phyloP scores from a whole-genome alignment of 2,329 filamentous ascomycete species.

The Endocalyx cinctus region DNA sequence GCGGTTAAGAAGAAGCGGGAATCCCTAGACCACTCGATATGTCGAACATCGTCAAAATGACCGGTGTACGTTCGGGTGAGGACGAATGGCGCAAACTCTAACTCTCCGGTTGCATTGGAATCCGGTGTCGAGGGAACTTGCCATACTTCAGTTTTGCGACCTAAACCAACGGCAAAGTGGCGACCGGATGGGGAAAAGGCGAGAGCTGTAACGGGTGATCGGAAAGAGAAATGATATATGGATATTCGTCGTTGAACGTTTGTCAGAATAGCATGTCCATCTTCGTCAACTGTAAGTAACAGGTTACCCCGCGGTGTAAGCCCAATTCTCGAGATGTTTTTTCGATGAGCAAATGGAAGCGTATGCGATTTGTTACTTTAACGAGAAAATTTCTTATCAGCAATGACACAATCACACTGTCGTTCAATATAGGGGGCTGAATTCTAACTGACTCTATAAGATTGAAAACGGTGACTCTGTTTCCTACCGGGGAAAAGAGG shows the following conservation, averaged over 20 bases:
- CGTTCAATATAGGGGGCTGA: too few relatives aligned
- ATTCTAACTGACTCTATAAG: conserved; percentile 70
- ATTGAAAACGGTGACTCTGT: conserved; percentile 93
- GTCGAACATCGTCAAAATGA: conserved; percentile 82
- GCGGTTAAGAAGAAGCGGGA: conserved; percentile 92
- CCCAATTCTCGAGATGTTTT: conserved; percentile 84
- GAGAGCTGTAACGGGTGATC: conserved; percentile 73
- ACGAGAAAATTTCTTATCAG: conserved; percentile 1
- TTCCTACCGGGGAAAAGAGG: conserved; percentile 93
- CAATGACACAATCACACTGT: background rate
- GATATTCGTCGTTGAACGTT: conserved; percentile 81
- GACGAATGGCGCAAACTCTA: conserved; percentile 94
- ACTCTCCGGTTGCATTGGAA: conserved; percentile 68
- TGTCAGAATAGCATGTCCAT: conserved; percentile 88
- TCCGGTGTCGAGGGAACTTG: conserved; percentile 89
- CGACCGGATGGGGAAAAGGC: conserved; percentile 87
- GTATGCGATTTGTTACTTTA: conserved; percentile 82
- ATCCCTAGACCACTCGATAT: conserved; percentile 93
- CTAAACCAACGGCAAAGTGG: conserved; percentile 85
- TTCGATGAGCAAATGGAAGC: conserved; percentile 85
- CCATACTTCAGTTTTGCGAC: conserved; percentile 90
- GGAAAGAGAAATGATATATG: conserved; percentile 95
- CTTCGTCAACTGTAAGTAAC: conserved; percentile 87
- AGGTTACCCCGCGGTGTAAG: conserved; percentile 88
- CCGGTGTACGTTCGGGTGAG: conserved; percentile 79